Evolutionary conservation across 2,329 filamentous ascomycete genomes (phyloP).

Genomic region (Sclerotinia subarctica): DNA sequence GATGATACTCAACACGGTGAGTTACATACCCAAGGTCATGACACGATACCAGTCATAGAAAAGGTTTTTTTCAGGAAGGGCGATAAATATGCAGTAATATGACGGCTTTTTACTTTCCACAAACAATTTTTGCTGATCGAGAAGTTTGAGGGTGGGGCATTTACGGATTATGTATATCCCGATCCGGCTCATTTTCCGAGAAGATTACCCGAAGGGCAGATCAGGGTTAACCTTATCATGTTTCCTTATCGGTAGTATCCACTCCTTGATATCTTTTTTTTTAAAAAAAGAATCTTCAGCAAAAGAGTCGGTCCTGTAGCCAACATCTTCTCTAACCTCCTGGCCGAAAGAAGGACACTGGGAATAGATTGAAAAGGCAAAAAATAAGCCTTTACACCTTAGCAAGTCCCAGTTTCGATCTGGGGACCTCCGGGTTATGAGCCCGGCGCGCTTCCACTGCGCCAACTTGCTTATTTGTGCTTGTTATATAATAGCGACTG

Average conservation of each 20-base stretch:
- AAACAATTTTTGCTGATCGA: too few relatives aligned
- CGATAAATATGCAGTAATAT: too few relatives aligned
- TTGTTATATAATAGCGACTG: too few relatives aligned
- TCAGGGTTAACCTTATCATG: background rate
- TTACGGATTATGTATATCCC: too few relatives aligned
- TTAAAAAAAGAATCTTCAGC: background rate
- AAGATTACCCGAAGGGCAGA: background rate
- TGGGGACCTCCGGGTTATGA: conserved; percentile 41
- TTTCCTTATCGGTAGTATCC: background rate
- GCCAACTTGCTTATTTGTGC: conserved; percentile 12
- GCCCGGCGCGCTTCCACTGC: conserved; percentile 40
- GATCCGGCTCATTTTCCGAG: background rate
- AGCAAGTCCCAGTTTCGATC: conserved; percentile 31
- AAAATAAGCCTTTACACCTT: rapidly evolving
- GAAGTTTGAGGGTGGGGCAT: background rate
- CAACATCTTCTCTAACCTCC: background rate
- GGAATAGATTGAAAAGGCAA: background rate
- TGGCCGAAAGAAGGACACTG: background rate
- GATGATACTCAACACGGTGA: too few relatives aligned
- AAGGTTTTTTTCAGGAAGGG: too few relatives aligned
- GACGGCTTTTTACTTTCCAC: too few relatives aligned
- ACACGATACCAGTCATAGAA: too few relatives aligned
- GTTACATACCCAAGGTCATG: too few relatives aligned
- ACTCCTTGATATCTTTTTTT: background rate
- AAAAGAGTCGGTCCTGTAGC: background rate